Percentiles rank a stretch among this genome's conserved stretches.
phyloP scores from a whole-genome alignment of 2,329 filamentous ascomycete genomes.

The Ophiocordyceps australis region DNA sequence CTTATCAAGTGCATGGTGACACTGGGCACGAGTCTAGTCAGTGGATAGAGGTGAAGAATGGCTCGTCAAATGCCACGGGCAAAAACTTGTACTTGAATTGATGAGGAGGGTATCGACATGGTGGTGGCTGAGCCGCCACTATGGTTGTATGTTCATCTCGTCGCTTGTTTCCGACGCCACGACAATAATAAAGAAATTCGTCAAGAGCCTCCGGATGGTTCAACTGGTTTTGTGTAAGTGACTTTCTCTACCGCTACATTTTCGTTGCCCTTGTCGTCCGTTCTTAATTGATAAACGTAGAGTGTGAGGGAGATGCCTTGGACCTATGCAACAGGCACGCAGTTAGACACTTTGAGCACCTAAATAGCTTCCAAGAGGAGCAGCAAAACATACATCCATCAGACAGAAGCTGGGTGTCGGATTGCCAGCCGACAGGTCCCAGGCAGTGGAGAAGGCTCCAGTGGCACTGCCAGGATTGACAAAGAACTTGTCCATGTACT shows the following conservation, averaged over 20 bases:
- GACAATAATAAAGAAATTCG: neutral
- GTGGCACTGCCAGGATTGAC: conserved; percentile 52
- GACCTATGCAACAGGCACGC: no score
- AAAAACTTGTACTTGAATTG: no score
- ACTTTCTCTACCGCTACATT: conserved; percentile 76
- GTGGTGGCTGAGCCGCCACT: no score
- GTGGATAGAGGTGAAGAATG: no score
- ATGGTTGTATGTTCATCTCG: no score
- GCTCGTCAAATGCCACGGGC: no score
- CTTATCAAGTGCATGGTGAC: no score
- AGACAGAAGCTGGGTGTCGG: conserved; percentile 84
- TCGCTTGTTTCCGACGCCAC: no score
- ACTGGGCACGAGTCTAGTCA: no score
- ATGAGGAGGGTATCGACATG: no score
- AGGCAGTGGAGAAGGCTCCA: conserved; percentile 41
- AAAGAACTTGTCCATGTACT: conserved; percentile 61
- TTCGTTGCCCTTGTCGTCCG: conserved; percentile 58
- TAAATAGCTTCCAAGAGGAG: no score
- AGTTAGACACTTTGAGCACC: no score
- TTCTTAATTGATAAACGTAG: conserved; percentile 80
- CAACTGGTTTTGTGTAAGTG: conserved; percentile 62
- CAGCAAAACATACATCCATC: conserved; percentile 66
- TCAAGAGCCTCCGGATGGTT: conserved; percentile 32
- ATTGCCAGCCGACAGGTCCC: conserved; percentile 44
- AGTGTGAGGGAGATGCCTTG: conserved; percentile 92